Evolutionary conservation across 2,329 filamentous ascomycete genomes (phyloP).

Genomic region (Aureobasidium sp.): DNA sequence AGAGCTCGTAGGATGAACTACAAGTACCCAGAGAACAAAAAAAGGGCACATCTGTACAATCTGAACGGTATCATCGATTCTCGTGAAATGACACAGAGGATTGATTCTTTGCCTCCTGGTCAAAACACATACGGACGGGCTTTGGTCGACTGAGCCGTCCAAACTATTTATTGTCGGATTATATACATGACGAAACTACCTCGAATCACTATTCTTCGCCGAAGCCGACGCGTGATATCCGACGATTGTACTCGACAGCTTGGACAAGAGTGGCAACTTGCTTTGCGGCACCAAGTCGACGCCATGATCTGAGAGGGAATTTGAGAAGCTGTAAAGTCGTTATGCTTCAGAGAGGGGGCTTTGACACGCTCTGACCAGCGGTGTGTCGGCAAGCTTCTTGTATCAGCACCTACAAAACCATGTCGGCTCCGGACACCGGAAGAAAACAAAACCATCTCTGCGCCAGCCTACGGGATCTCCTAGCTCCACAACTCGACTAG

Average conservation of each 20-base stretch:
- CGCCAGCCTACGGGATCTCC: neutral
- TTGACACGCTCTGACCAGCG: neutral
- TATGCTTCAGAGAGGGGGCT: neutral
- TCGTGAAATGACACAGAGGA: neutral
- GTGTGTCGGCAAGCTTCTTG: neutral
- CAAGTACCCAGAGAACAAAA: neutral
- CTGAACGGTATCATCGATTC: neutral
- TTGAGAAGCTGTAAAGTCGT: constrained; percentile 5
- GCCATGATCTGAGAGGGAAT: neutral
- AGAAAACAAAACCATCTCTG: neutral
- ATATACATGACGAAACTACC: neutral
- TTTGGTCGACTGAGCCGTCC: neutral
- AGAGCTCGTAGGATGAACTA: no score
- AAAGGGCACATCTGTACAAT: neutral
- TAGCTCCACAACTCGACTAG: neutral
- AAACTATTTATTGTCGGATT: neutral
- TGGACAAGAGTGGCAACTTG: neutral
- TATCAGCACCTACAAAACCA: neutral
- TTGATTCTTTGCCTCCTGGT: neutral
- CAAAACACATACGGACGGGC: neutral
- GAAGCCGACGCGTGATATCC: neutral
- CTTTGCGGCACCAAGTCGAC: neutral
- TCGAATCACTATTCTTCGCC: neutral
- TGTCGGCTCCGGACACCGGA: neutral
- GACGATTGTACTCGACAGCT: neutral